Evolutionary conservation across 768 basidiomycete species (phyloP).

Genomic region (Paxillus rubicundulus): DNA sequence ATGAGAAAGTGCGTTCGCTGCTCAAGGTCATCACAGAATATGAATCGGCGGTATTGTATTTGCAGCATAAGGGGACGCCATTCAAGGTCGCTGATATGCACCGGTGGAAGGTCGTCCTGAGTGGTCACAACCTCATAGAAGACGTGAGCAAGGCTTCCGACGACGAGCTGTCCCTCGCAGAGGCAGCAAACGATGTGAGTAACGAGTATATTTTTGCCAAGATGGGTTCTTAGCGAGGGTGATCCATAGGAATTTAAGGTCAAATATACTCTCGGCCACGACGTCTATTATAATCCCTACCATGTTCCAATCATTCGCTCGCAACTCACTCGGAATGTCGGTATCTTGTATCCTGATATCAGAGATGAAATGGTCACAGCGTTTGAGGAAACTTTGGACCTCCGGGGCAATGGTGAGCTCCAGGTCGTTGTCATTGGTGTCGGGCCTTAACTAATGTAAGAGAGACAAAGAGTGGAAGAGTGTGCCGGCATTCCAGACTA

Average conservation of each 20-base stretch:
- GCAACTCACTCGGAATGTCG: constrained; percentile 39
- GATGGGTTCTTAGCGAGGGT: background rate
- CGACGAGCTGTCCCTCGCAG: constrained; percentile 34
- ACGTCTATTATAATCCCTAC: constrained; percentile 25
- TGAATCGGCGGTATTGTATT: too few species aligned
- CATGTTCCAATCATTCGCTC: constrained; percentile 29
- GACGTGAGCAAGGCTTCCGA: constrained; percentile 41
- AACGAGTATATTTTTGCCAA: background rate
- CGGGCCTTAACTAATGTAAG: too few species aligned
- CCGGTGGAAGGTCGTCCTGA: constrained; percentile 41
- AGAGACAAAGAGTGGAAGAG: constrained; percentile 35
- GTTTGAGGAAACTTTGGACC: constrained; percentile 37
- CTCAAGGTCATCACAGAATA: background rate
- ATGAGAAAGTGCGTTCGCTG: constrained; percentile 22
- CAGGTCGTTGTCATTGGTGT: too few species aligned
- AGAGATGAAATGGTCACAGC: constrained; percentile 43
- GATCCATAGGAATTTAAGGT: constrained; percentile 35
- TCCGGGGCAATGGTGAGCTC: constrained; percentile 7
- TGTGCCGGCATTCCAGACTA: constrained; percentile 23
- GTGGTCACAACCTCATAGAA: constrained; percentile 30
- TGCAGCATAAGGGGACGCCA: constrained; percentile 23
- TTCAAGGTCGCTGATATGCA: constrained; percentile 28
- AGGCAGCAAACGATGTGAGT: constrained; percentile 35
- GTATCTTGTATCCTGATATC: constrained; percentile 37
- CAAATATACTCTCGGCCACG: constrained; percentile 36